These are phyloP conservation scores for Hyphodiscus sp. DNA, from an alignment of 2,329 filamentous ascomycete genomes.

Conservation along the genomic window DNA sequence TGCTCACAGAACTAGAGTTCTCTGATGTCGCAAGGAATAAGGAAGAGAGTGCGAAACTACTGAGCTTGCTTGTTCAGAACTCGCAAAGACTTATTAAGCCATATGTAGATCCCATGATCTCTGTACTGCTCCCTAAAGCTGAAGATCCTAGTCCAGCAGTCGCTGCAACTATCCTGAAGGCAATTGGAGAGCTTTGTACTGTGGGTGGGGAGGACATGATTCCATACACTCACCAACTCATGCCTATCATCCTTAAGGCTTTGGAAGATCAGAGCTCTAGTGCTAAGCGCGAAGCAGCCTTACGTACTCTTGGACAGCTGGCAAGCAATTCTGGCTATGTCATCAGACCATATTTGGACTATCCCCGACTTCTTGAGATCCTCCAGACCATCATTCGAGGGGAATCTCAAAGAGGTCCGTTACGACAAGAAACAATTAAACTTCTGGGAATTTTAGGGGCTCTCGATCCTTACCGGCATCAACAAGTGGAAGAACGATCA, in stretches of 20 bases:
- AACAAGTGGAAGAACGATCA: conserved; percentile 84
- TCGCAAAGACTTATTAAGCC: conserved; percentile 90
- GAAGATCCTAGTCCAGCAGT: conserved; percentile 80
- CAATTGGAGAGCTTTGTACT: conserved; percentile 87
- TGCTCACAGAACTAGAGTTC: conserved; percentile 93
- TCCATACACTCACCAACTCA: conserved; percentile 82
- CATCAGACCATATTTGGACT: conserved; percentile 91
- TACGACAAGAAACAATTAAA: conserved; percentile 93
- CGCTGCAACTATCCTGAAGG: conserved; percentile 88
- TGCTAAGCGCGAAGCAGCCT: conserved; percentile 81
- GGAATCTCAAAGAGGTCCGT: conserved; percentile 72
- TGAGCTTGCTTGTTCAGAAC: conserved; percentile 88
- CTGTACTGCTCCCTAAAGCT: conserved; percentile 88
- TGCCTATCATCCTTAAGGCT: conserved; percentile 91
- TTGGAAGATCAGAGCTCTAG: conserved; percentile 91
- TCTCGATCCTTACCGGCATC: conserved; percentile 92
- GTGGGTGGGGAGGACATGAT: conserved; percentile 94
- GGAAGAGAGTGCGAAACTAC: conserved; percentile 89
- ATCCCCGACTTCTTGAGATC: conserved; percentile 87
- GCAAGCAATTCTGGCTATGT: conserved; percentile 97
- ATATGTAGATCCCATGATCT: conserved; percentile 95
- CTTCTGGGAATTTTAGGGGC: conserved; percentile 93
- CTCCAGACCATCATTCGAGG: conserved; percentile 91
- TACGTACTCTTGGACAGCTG: conserved; percentile 84
- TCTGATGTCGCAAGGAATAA: conserved; percentile 91